Evolutionary conservation across 768 basidiomycete genomes (phyloP).

Genomic region (Tephrocybe sp.): DNA sequence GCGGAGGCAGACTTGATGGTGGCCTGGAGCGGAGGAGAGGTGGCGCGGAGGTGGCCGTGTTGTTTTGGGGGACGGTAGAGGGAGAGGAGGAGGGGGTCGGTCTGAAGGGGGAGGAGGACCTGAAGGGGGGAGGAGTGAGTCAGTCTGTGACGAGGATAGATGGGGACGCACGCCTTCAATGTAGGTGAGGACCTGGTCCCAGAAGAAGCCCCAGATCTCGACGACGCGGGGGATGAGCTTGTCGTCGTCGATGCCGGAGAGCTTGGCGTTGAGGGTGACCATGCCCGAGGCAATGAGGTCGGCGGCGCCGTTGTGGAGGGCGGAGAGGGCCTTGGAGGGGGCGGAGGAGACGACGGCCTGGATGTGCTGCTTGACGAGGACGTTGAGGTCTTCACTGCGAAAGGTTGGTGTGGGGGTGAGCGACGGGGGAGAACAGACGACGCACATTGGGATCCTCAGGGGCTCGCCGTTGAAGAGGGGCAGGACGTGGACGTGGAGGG

Average conservation of each 20-base stretch:
- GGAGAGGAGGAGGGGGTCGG: constrained; percentile 56
- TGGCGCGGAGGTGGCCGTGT: constrained; percentile 44
- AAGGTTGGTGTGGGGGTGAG: neutral
- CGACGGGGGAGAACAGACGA: constrained; percentile 3
- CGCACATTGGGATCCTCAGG: constrained; percentile 80
- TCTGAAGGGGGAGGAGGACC: constrained; percentile 39
- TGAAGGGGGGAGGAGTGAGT: constrained; percentile 11
- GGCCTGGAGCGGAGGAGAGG: constrained; percentile 50
- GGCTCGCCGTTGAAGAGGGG: constrained; percentile 93
- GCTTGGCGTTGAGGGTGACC: constrained; percentile 87
- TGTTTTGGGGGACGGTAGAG: constrained; percentile 62
- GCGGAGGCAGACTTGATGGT: constrained; percentile 42
- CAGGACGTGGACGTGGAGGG: constrained; percentile 83
- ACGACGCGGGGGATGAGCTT: constrained; percentile 76
- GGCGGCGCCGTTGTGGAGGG: constrained; percentile 74
- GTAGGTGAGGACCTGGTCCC: constrained; percentile 85
- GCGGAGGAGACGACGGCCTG: constrained; percentile 68
- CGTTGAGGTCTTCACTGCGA: constrained; percentile 84
- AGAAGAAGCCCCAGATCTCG: constrained; percentile 93
- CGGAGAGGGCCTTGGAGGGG: constrained; percentile 71
- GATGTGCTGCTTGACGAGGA: constrained; percentile 78
- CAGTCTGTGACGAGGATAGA: neutral
- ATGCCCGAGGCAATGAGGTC: constrained; percentile 88
- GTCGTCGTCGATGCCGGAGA: constrained; percentile 75
- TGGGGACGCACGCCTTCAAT: constrained; percentile 71